Conservation (phyloP, 139 green algal genomes). For the Tetradesmus lagerheimii region DNA sequence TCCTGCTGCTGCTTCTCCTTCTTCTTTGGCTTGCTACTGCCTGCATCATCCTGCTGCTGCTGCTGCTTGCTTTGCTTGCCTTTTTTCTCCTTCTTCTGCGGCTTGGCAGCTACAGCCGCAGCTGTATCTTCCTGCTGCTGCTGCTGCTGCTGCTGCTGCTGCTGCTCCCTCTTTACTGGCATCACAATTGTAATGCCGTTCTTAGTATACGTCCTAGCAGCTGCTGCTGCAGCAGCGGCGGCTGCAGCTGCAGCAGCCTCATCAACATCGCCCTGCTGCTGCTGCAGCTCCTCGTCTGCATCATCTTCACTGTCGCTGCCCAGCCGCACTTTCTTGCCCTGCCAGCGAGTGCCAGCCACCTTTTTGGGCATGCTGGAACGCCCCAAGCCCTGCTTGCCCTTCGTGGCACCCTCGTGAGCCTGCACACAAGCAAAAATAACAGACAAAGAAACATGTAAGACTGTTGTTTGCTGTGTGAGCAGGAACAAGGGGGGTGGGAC, state of each 20-base stretch:
- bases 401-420: conserved; percentile 69
- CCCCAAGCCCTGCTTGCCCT: conserved; percentile 84
- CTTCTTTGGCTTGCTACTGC: background rate
- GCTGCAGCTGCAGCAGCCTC: background rate
- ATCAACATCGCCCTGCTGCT: conserved; percentile 34
- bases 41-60: conserved; percentile 8
- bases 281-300: conserved; percentile 31
- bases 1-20: conserved; percentile 8
- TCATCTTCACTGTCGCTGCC: conserved; percentile 65
- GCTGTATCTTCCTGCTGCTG: background rate
- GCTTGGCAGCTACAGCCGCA: conserved; percentile 3
- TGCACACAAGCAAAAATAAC: too few species aligned
- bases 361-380: conserved; percentile 81
- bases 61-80: conserved; percentile 24
- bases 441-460: background rate
- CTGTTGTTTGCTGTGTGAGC: background rate
- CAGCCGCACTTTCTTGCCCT: conserved; percentile 82
- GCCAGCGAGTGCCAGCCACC: conserved; percentile 83
- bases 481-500: too few species aligned
- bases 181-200: conserved; percentile 49
- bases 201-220: background rate
- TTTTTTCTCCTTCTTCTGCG: background rate
- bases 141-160: conserved; percentile 9
- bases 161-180: conserved; percentile 34
- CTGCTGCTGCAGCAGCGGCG: background rate